Conservation (phyloP, 805 yeast species). For the Pichia scutulata region DNA sequence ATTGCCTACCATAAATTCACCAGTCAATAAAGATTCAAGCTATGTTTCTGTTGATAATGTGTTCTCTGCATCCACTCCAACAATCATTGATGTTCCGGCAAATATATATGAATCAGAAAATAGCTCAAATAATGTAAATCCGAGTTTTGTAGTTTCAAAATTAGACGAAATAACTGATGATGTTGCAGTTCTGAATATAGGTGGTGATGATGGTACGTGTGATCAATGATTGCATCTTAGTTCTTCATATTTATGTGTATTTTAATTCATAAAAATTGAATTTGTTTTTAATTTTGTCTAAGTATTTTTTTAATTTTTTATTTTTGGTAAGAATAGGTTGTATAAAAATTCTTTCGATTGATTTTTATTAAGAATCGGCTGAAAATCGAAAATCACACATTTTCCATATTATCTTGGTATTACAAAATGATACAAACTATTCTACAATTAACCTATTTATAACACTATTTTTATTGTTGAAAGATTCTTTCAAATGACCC, state of each 20-base stretch:
- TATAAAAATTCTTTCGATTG: no score
- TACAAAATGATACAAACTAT: neutral
- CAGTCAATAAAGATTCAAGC: neutral
- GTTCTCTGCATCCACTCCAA: constrained; percentile 1
- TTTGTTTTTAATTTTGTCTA: no score
- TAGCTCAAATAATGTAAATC: neutral
- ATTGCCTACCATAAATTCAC: neutral
- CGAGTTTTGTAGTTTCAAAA: neutral
- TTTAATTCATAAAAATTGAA: no score
- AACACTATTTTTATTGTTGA: constrained; percentile 2
- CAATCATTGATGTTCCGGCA: constrained; percentile 13
- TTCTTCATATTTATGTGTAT: no score
- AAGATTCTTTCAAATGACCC: neutral
- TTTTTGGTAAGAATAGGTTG: neutral
- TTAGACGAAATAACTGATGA: neutral
- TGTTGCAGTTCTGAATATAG: constrained; percentile 7
- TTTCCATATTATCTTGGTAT: no score
- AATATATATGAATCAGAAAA: constrained; percentile 4
- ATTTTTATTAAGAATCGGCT: no score
- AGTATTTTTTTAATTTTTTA: no score
- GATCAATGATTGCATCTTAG: neutral
- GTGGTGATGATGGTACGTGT: neutral
- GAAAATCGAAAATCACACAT: no score
- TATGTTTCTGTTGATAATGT: constrained; percentile 1
- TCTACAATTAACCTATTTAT: constrained; percentile 2